Percentiles rank a stretch among this genome's conserved stretches.
phyloP scores from a whole-genome alignment of 108 stramenopile genomes.

The Cyclotella choctawhatcheeana region DNA sequence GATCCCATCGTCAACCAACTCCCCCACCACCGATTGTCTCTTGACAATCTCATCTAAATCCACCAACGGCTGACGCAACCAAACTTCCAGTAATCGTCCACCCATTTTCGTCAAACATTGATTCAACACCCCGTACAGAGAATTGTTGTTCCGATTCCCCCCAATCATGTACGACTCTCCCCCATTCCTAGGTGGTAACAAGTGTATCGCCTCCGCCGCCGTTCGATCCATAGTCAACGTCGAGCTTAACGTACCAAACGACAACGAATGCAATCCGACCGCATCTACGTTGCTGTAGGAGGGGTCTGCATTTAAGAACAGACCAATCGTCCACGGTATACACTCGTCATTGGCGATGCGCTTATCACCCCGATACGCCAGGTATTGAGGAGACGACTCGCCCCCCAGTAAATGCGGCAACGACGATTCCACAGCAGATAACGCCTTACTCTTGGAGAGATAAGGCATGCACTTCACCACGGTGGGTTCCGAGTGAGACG shows the following conservation, averaged over 20 bases:
- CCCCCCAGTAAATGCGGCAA: constrained; percentile 39
- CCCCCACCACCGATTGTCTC: constrained; percentile 77
- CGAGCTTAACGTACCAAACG: constrained; percentile 50
- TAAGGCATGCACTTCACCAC: constrained; percentile 15
- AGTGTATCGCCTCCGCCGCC: constrained; percentile 76
- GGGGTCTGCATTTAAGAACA: constrained; percentile 25
- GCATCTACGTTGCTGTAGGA: constrained; percentile 23
- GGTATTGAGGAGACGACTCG: constrained; percentile 10
- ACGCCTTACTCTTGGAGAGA: constrained; percentile 31
- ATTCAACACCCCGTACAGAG: constrained; percentile 70
- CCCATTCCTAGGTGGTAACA: constrained; percentile 74
- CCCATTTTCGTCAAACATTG: constrained; percentile 81
- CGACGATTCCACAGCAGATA: constrained; percentile 23
- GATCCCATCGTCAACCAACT: constrained; percentile 61
- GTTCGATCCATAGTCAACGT: constrained; percentile 76
- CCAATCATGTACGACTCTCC: constrained; percentile 57
- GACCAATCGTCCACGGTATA: constrained; percentile 28
- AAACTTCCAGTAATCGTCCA: constrained; percentile 62
- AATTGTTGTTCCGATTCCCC: constrained; percentile 65
- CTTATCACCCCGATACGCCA: constrained; percentile 49
- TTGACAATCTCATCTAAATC: constrained; percentile 52
- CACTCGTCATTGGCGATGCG: constrained; percentile 39
- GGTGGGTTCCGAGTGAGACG: not conserved
- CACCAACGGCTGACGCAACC: constrained; percentile 85
- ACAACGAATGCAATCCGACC: constrained; percentile 33